A percentile compares a stretch with the other conserved stretches of the same genome.
phyloP scores from a whole-genome alignment of 129 eudicot genomes.

The Helianthus annuus region DNA sequence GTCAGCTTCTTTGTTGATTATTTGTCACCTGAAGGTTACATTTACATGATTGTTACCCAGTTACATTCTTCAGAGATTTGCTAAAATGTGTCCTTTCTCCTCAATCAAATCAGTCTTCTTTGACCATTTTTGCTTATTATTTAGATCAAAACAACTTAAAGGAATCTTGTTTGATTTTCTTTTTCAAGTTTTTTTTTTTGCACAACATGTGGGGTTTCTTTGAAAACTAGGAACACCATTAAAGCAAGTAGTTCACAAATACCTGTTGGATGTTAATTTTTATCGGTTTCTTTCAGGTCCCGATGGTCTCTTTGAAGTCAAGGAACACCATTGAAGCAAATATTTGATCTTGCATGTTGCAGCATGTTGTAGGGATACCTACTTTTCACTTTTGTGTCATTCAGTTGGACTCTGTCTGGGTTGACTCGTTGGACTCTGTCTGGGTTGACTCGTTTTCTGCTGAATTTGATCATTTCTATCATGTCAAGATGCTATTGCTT shows the following conservation, averaged over 20 bases:
- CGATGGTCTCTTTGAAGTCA: slow-evolving; percentile 72
- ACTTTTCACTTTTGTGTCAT: slow-evolving; percentile 9
- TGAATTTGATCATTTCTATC: slow-evolving; percentile 9
- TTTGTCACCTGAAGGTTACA: background rate
- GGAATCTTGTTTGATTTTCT: too few species aligned
- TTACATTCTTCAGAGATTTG: background rate
- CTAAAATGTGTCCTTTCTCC: background rate
- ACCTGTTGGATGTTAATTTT: background rate
- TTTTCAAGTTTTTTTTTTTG: background rate
- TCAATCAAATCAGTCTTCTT: background rate
- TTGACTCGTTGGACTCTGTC: too few species aligned
- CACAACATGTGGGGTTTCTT: background rate
- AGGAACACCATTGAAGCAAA: slow-evolving; percentile 59
- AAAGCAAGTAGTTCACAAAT: background rate
- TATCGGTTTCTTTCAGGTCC: slow-evolving; percentile 52
- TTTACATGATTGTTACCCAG: background rate
- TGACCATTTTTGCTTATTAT: background rate
- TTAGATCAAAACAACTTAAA: background rate
- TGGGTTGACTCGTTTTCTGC: too few species aligned
- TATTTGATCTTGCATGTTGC: background rate
- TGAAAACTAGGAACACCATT: background rate
- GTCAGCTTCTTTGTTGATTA: background rate
- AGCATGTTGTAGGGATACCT: slow-evolving; percentile 13
- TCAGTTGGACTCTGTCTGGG: too few species aligned
- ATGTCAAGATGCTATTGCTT: slow-evolving; percentile 3